phyloP scores from a whole-genome alignment of 2,329 filamentous ascomycete species.

The Colletotrichum sp. region DNA sequence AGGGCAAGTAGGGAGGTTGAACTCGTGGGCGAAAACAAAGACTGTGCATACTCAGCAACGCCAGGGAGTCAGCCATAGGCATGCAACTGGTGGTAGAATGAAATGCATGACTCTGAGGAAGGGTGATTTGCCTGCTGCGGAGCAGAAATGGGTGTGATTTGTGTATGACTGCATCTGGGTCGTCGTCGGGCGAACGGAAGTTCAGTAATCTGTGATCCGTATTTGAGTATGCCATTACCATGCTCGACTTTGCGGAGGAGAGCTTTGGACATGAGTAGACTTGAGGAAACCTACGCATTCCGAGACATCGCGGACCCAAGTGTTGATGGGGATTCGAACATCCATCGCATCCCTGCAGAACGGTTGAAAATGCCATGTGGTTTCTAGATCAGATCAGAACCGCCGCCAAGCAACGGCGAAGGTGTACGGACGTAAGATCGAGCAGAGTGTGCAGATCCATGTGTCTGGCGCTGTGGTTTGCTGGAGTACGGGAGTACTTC shows the following conservation, averaged over 20 bases:
- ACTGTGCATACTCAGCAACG: background rate
- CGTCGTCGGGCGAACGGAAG: background rate
- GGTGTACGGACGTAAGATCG: slow-evolving; percentile 17
- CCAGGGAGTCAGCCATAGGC: background rate
- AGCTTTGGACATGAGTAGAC: background rate
- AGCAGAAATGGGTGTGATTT: background rate
- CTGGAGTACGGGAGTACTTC: background rate
- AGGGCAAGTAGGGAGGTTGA: background rate
- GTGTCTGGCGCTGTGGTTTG: background rate
- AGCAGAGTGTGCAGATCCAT: background rate
- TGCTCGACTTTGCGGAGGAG: background rate
- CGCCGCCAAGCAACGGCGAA: background rate
- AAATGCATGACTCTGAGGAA: background rate
- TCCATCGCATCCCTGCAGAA: background rate
- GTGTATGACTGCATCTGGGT: background rate
- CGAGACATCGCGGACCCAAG: background rate
- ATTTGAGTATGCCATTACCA: background rate
- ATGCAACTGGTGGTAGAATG: background rate
- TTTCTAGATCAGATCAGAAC: background rate
- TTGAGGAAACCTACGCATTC: background rate
- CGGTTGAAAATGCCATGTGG: slow-evolving; percentile 16
- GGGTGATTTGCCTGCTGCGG: background rate
- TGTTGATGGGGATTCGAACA: background rate
- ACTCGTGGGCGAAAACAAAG: slow-evolving; percentile 12
- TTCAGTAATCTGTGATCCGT: background rate